These are phyloP conservation scores for Yamadazyma aaseri DNA, from an alignment of 1,139 yeast genomes.

Conservation along the genomic window DNA sequence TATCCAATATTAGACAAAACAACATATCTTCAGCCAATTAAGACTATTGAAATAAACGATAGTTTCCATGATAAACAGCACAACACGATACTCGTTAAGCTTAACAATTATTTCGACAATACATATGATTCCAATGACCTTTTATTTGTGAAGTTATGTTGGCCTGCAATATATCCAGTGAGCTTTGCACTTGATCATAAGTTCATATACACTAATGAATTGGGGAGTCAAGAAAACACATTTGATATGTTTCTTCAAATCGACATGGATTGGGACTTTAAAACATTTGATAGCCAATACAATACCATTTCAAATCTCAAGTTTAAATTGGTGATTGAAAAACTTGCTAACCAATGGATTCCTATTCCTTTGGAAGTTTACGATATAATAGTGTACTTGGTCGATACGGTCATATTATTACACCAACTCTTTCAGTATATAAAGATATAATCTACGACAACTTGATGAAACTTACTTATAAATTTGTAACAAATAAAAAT, in stretches of 20 bases:
- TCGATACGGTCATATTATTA: constrained; percentile 25
- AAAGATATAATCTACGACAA: not conserved
- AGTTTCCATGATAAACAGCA: constrained; percentile 16
- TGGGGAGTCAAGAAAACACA: constrained; percentile 8
- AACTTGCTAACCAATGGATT: constrained; percentile 28
- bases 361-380: constrained; percentile 45
- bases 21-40: constrained; percentile 4
- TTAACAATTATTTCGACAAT: constrained; percentile 35
- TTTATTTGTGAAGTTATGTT: constrained; percentile 38
- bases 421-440: constrained; percentile 5
- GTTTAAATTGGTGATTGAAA: constrained; percentile 32
- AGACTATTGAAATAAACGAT: constrained; percentile 11
- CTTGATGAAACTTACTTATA: too few relatives aligned
- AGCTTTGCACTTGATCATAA: constrained; percentile 25
- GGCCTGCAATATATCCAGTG: constrained; percentile 45
- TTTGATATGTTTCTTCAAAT: constrained; percentile 34
- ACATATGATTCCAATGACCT: constrained; percentile 31
- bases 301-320: constrained; percentile 18
- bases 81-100: constrained; percentile 24
- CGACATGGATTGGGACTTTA: constrained; percentile 25
- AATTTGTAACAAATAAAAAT: too few relatives aligned
- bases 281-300: constrained; percentile 19
- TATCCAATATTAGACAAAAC: constrained; percentile 29
- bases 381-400: constrained; percentile 30
- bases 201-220: constrained; percentile 17